Conservation (phyloP, 768 basidiomycete species). For the Hortiboletus flavorubellus region DNA sequence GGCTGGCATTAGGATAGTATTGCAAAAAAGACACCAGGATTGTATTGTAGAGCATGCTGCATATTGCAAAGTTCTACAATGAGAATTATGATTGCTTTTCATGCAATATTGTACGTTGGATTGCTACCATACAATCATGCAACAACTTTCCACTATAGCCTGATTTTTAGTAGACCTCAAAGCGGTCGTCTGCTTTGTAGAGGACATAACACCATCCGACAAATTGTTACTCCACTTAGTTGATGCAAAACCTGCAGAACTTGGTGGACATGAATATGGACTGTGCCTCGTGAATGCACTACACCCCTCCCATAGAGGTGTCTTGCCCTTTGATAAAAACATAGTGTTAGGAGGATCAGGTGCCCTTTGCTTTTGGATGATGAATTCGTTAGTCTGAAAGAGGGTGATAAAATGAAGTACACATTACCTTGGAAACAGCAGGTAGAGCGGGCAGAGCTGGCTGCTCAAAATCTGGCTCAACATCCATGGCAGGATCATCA, state of each 20-base stretch:
- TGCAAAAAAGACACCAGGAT: no score
- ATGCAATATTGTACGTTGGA: no score
- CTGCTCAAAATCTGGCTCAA: neutral
- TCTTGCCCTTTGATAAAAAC: neutral
- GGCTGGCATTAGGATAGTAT: no score
- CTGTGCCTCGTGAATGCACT: neutral
- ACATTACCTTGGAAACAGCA: neutral
- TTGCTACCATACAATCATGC: no score
- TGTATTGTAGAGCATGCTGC: no score
- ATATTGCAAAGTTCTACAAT: no score
- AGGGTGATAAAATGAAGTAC: neutral
- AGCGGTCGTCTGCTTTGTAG: neutral
- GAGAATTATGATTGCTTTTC: no score
- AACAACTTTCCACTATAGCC: no score
- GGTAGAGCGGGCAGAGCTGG: neutral
- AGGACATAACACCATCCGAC: neutral
- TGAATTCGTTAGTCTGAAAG: neutral
- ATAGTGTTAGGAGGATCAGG: neutral
- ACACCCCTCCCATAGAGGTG: neutral
- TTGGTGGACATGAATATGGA: neutral
- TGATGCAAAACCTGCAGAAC: neutral
- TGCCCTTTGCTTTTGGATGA: neutral
- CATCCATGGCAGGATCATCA: neutral
- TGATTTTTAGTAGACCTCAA: neutral
- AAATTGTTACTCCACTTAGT: neutral